A percentile compares a stretch with the other conserved stretches of the same genome.
These are phyloP conservation scores for Hypoxylon sp. DNA, from an alignment of 2,329 filamentous ascomycete species.

Conservation along the genomic window DNA sequence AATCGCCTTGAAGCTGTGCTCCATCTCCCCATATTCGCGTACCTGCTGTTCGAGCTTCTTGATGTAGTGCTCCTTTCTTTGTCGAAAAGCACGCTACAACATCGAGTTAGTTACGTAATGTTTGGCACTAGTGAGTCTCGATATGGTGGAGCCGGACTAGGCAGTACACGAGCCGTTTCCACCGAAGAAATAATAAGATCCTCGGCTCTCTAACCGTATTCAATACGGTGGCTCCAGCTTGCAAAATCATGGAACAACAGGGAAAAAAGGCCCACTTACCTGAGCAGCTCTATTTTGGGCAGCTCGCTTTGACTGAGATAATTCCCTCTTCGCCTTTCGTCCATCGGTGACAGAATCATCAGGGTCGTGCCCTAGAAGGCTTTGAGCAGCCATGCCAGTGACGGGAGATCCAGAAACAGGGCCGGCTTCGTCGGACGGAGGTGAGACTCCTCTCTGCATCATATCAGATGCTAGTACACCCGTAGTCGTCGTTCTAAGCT, in stretches of 20 bases:
- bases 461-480: constrained; percentile 49
- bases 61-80: constrained; percentile 98
- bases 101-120: constrained; percentile 52
- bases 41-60: constrained; percentile 97
- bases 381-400: constrained; percentile 53
- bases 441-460: constrained; percentile 53
- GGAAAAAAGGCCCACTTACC: constrained; percentile 68
- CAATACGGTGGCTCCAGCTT: constrained; percentile 27
- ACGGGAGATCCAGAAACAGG: constrained; percentile 51
- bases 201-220: constrained; percentile 31
- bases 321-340: constrained; percentile 87
- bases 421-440: constrained; percentile 52
- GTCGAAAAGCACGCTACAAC: constrained; percentile 89
- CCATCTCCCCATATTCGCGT: constrained; percentile 81
- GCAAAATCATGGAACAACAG: constrained; percentile 30
- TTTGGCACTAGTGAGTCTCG: constrained; percentile 23
- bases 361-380: constrained; percentile 53
- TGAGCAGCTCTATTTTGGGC: constrained; percentile 97
- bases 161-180: constrained; percentile 19
- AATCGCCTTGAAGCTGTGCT: constrained; percentile 82
- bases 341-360: constrained; percentile 63
- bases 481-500: constrained; percentile 48
- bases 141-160: constrained; percentile 28
- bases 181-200: constrained; percentile 20
- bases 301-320: constrained; percentile 95